Conservation (phyloP, 495 filamentous ascomycete species). For the Penicillium pancosmium region DNA sequence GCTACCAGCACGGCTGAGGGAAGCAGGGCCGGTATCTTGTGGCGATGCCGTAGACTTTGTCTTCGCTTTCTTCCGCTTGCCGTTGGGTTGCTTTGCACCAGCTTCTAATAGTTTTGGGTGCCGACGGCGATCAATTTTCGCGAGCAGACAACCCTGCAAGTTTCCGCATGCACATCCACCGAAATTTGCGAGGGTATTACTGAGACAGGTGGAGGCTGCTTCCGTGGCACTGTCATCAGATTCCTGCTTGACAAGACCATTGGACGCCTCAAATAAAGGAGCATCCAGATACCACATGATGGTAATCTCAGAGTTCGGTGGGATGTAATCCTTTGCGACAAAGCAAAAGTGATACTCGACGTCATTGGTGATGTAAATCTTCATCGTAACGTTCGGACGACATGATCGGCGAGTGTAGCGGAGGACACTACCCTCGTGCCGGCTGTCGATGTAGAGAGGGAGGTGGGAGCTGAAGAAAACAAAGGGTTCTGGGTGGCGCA, state of each 20-base stretch:
- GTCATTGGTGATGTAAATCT: constrained; percentile 74
- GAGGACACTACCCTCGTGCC: constrained; percentile 78
- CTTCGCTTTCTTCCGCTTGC: constrained; percentile 62
- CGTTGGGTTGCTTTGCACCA: constrained; percentile 32
- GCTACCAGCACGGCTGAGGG: constrained; percentile 79
- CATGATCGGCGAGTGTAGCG: constrained; percentile 90
- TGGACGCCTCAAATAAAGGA: constrained; percentile 46
- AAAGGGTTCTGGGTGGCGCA: constrained; percentile 80
- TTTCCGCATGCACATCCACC: constrained; percentile 85
- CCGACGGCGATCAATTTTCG: constrained; percentile 71
- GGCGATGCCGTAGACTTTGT: constrained; percentile 66
- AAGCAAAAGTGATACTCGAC: constrained; percentile 88
- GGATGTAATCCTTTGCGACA: constrained; percentile 73
- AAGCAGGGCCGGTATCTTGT: constrained; percentile 65
- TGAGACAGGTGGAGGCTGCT: constrained; percentile 60
- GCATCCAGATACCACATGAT: constrained; percentile 67
- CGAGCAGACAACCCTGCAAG: constrained; percentile 66
- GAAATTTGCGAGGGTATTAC: constrained; percentile 77
- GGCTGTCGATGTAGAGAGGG: constrained; percentile 88
- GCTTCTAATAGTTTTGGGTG: constrained; percentile 48
- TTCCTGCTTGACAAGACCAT: constrained; percentile 52
- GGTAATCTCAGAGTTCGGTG: constrained; percentile 63
- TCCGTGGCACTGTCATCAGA: constrained; percentile 47
- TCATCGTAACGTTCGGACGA: constrained; percentile 77
- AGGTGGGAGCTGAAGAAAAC: constrained; percentile 82